Evolutionary conservation across 2,329 filamentous ascomycete genomes (phyloP).

Genomic region (Colletotrichum tropicale): DNA sequence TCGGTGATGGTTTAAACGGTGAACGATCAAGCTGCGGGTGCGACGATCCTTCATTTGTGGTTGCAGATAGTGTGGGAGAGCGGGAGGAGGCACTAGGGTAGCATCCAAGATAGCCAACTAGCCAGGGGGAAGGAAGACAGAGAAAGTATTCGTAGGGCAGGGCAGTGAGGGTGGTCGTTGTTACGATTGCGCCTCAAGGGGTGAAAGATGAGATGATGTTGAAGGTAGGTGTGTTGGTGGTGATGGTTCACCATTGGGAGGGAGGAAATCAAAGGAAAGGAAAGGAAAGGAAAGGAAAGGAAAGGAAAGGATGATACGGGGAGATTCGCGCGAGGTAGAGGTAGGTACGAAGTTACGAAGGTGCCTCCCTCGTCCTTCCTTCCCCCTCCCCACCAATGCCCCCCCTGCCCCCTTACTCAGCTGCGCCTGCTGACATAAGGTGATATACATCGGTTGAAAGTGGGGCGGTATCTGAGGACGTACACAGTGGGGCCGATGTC

Average conservation of each 20-base stretch:
- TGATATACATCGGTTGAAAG: background rate
- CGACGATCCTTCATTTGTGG: constrained; percentile 18
- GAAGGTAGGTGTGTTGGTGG: background rate
- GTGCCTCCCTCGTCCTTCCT: background rate
- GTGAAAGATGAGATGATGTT: constrained; percentile 3
- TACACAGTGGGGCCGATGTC: background rate
- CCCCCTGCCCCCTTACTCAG: background rate
- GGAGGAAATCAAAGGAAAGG: background rate
- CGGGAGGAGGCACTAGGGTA: constrained; percentile 3
- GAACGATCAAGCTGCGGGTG: constrained; percentile 18
- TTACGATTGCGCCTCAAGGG: constrained; percentile 1
- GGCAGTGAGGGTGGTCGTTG: background rate
- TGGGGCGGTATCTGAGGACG: background rate
- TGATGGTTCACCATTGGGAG: background rate
- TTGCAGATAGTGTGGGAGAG: constrained; percentile 10
- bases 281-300: background rate
- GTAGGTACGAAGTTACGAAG: background rate
- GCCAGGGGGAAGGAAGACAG: background rate
- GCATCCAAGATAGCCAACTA: background rate
- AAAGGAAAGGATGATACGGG: background rate
- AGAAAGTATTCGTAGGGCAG: background rate
- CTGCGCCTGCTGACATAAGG: background rate
- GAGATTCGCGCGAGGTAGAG: background rate
- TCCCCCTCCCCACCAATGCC: background rate
- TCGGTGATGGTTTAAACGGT: constrained; percentile 19